Base-by-base conservation (phyloP, 2,329 filamentous ascomycete genomes). In the Xylaria polymorpha region DNA sequence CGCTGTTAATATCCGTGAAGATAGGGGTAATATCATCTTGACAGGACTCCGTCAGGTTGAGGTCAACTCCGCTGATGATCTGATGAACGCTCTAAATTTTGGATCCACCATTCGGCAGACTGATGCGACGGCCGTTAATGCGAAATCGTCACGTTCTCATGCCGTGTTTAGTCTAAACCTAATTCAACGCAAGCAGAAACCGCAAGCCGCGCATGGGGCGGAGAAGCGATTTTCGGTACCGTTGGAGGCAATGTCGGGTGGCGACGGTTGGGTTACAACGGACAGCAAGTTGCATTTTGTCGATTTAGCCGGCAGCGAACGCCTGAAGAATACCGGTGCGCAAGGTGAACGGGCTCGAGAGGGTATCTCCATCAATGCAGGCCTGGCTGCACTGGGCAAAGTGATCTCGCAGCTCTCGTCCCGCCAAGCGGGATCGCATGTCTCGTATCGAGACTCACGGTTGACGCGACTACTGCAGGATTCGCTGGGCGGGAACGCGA, bases 251-350 rank as follows among this genome's bases (percentile, higher is more conserved):
- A 88, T 96, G 84, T 88, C 90, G 2, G 87, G 90, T 59, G 61
- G 55, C 20, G 88, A 91, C 41, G 86, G 86, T 58, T 89, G 88
- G 81, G 87, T 98, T 50, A 98, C 94, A 0, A 92, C 96, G 10
- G 96, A 99, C 80, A 99, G 96, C 88, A 99, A 99, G 82, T 87
- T 99, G 60, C 96, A 99, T 79, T 99, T 99, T 78, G 96, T 99
- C 68, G 96, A 99, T 88, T 84, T 99, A 80, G 96, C 96, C 61
- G 96, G 96, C 73, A 98, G 96, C 79, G 96, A 99, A 83, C 89
- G 96, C 74, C 84, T 99, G 77, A 99, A 99, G 83, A 98, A 99
- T 76, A 99, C 96, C 0, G 94, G 94, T 41, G 96, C 96, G 0
- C 94, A 97, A 71, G 96, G 96, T 51, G 96, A 98, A 75, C 89